Conservation (phyloP, 2,329 filamentous ascomycete genomes). For the Calonectria multiphialidica region DNA sequence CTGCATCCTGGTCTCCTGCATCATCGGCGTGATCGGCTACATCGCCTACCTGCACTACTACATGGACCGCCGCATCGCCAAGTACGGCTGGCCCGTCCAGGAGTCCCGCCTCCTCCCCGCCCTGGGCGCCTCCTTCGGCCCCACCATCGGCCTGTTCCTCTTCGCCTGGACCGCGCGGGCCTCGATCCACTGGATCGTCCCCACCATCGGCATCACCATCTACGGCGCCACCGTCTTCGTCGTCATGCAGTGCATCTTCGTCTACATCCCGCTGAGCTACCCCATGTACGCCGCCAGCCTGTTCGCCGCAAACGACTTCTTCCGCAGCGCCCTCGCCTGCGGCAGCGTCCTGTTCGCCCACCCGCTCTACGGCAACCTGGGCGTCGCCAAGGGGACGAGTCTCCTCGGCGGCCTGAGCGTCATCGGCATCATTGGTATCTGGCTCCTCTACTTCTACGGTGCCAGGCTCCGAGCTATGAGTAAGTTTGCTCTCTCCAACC, state of each 20-base stretch:
- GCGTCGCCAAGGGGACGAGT: conserved; percentile 68
- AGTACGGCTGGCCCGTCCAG: conserved; percentile 62
- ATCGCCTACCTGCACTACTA: conserved; percentile 64
- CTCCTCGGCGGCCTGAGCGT: conserved; percentile 68
- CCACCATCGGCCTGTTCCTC: conserved; percentile 71
- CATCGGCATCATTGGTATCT: conserved; percentile 70
- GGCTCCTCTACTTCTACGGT: conserved; percentile 69
- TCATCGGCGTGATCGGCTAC: conserved; percentile 64
- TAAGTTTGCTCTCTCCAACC: conserved; percentile 63
- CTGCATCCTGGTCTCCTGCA: conserved; percentile 68
- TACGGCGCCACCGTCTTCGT: conserved; percentile 65
- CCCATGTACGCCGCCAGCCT: conserved; percentile 69
- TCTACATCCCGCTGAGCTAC: conserved; percentile 69
- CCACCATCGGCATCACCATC: conserved; percentile 68
- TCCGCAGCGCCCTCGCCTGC: conserved; percentile 68
- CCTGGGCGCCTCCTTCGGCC: conserved; percentile 63
- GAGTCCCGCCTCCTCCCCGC: conserved; percentile 69
- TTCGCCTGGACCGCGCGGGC: conserved; percentile 69
- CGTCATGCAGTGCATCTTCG: conserved; percentile 71
- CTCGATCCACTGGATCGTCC: conserved; percentile 65
- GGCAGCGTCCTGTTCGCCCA: conserved; percentile 70
- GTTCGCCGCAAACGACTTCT: conserved; percentile 72
- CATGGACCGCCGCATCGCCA: conserved; percentile 62
- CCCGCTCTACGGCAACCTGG: conserved; percentile 70
- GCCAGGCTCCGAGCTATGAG: conserved; percentile 66